phyloP scores from a whole-genome alignment of 306 rosid species.

The Vigna radiata region DNA sequence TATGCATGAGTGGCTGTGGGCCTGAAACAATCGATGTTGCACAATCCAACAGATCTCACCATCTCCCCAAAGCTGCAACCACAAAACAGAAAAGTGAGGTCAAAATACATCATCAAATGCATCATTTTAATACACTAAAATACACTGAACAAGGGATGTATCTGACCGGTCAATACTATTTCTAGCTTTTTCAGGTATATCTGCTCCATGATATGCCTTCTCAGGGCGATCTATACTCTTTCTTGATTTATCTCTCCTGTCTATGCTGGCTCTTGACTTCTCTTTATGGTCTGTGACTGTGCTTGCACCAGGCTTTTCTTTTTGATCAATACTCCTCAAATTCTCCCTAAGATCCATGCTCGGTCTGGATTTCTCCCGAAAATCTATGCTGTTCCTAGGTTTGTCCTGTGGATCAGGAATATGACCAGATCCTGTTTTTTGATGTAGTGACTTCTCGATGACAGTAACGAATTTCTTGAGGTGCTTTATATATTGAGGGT shows the following conservation, averaged over 20 bases:
- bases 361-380: conserved; percentile 40
- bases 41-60: conserved; percentile 42
- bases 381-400: conserved; percentile 36
- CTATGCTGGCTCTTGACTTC: conserved; percentile 37
- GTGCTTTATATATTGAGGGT: conserved; percentile 38
- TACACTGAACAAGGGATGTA: background rate
- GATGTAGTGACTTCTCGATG: conserved; percentile 35
- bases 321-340: conserved; percentile 25
- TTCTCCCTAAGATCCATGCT: conserved; percentile 40
- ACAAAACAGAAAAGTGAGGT: conserved; percentile 24
- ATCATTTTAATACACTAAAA: background rate
- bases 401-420: conserved; percentile 26
- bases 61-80: conserved; percentile 41
- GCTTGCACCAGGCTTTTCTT: conserved; percentile 37
- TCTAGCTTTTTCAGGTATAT: conserved; percentile 41
- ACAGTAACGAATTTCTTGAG: conserved; percentile 32
- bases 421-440: conserved; percentile 11
- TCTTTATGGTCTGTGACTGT: conserved; percentile 33
- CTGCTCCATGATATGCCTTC: conserved; percentile 36
- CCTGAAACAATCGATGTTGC: conserved; percentile 41
- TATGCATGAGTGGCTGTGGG: conserved; percentile 40
- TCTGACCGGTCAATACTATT: conserved; percentile 41
- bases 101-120: conserved; percentile 15
- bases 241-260: conserved; percentile 31
- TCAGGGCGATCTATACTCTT: conserved; percentile 44